Base-by-base conservation (phyloP, 2,329 filamentous ascomycete genomes). In the Pseudovirgaria hyperparasitica region DNA sequence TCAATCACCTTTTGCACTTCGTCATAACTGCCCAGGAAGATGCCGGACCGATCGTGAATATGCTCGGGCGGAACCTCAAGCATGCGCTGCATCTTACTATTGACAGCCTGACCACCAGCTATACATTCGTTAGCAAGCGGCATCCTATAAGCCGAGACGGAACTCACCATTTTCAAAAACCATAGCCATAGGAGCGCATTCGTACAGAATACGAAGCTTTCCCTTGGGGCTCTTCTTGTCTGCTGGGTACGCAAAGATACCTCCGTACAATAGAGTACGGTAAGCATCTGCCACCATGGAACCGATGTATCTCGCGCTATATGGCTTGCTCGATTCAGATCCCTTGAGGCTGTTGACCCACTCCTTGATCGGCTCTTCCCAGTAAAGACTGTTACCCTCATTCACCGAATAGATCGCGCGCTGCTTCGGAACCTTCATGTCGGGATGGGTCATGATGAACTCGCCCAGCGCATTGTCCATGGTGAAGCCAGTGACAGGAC, bases 281-380 rank as follows among this genome's bases (percentile, higher is more conserved):
- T 98, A 98, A 9, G 90, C 90, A 56, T 98, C 90, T 22, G 90
- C 90, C 31, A 98, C 90, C 90, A 98, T 98, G 64, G 75, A 82
- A 32, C 87, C 87, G 42, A 98, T 98, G 58, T 98, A 98, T 45
- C 90, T 72, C 9, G 87, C 70, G 49, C 81, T 92, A 63, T 98
- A 96, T 20, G 90, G 90, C 65, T 93, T 94, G 39, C 74, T 77
- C 33, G 68, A 63, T 30, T 70, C 61, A 5, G 85, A 81, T 52
- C 70, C 72, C 65, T 98, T 98, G 50, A 98, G 67, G 29, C 75
- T 79, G 54, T 90, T 70, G 60, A 93, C 85, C 67, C 93, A 98
- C 43, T 74, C 65, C 59, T 82, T 82, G 46, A 85, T 82, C 39
- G 74, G 70, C 24, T 92, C 80, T 38, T 86, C 76, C 90, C 90